Evolutionary conservation across 768 basidiomycete genomes (phyloP), one percentile per base, ranked within the genome.

Genomic region (Inosperma sp.): DNA sequence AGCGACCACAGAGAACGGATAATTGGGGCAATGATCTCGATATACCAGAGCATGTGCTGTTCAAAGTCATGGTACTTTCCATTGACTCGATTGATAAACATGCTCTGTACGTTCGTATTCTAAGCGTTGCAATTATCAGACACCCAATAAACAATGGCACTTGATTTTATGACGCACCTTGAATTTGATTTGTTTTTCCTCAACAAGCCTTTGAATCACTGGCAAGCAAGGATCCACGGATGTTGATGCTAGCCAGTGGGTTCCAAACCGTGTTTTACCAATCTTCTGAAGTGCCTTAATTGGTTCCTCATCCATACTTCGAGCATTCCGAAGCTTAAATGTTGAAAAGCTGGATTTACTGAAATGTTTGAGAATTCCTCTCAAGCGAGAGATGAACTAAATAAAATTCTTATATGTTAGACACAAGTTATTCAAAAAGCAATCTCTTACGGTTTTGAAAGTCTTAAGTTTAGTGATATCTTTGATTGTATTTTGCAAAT

Each of bases 1-100:
- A 65, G 47, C n/a, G 62, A 65, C 63, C 63, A 65, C 9, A 65
- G 48, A 5, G 62, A 56, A 0, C 56, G 44, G 23, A 55, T 52
- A n/a, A 65, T 26, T 10, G 60, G 60, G 2, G 49, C 51, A 39
- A 62, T 51, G 37, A 62, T 57, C 5, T 35, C 23, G 14, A 53
- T 56, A 42, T 64, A 64, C 30, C 49, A 43, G 9, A 53, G 31
- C n/a, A 61, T 27, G 37, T 39, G 33, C n/a, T 26, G 27, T 31
- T 57, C 49, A 33, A 57, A 55, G 26, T 54, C 42, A 12, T 10
- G 16, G 25, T 49, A 45, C 22, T 54, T 36, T 12, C 43, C 45
- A 22, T 14, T 34, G 21, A 29, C 36, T 27, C 27, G 30, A 40
- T 51, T 49, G 9, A 27, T 41, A 26, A 57, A 36, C 25, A 54